A percentile compares a stretch with the other conserved stretches of the same genome.
Conservation (phyloP, 2,329 filamentous ascomycete species). For the Dothideomycetes sp. region DNA sequence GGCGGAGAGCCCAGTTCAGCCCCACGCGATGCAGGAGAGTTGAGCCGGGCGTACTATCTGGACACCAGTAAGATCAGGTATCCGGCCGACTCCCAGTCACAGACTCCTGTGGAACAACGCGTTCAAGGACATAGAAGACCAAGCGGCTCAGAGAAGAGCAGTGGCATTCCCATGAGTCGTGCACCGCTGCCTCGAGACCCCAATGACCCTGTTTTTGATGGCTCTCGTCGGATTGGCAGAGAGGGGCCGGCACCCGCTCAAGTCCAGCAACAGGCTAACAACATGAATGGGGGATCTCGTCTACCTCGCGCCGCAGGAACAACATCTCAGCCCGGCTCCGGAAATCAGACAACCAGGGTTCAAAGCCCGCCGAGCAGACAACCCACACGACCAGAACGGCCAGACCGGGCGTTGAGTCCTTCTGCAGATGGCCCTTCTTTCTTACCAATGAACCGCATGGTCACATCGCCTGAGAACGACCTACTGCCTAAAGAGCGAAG, state of each 20-base stretch:
- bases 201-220: slow-evolving; percentile 13
- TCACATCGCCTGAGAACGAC: neutral
- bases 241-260: slow-evolving; percentile 11
- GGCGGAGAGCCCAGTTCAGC: slow-evolving; percentile 91
- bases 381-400: slow-evolving; percentile 1
- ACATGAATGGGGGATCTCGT: slow-evolving; percentile 39
- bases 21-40: slow-evolving; percentile 66
- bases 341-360: slow-evolving; percentile 37
- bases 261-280: slow-evolving; percentile 22
- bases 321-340: slow-evolving; percentile 53
- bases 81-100: slow-evolving; percentile 48
- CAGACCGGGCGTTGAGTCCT: slow-evolving; percentile 7
- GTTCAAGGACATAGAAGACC: slow-evolving; percentile 19
- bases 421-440: neutral
- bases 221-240: slow-evolving; percentile 14
- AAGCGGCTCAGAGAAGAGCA: slow-evolving; percentile 18
- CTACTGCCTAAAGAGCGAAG: neutral
- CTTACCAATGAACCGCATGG: neutral
- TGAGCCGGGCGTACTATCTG: slow-evolving; percentile 81
- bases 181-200: slow-evolving; percentile 15
- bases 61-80: slow-evolving; percentile 96
- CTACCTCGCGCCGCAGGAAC: slow-evolving; percentile 46
- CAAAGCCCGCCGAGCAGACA: slow-evolving; percentile 7
- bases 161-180: slow-evolving; percentile 11
- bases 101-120: slow-evolving; percentile 21